Percentiles rank a stretch among this genome's conserved stretches.
phyloP scores from a whole-genome alignment of 257 asterid species.

The Ehretia macrophylla region DNA sequence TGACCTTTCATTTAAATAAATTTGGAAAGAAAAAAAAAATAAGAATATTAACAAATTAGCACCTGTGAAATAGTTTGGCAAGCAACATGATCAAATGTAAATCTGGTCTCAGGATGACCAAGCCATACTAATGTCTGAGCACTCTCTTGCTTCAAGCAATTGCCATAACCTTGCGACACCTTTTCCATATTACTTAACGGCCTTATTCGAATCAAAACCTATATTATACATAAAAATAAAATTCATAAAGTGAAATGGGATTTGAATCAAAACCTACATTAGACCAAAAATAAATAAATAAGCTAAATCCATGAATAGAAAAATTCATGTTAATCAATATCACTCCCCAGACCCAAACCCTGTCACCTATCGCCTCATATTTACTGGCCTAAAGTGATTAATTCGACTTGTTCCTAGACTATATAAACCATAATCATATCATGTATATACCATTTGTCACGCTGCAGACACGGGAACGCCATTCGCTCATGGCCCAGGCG shows the following conservation, averaged over 20 bases:
- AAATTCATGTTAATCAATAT: too few species aligned
- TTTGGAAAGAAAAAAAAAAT: not conserved
- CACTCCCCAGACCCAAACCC: too few species aligned
- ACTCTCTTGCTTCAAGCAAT: conserved; percentile 77
- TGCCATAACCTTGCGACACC: conserved; percentile 61
- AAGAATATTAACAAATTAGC: not conserved
- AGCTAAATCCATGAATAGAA: too few species aligned
- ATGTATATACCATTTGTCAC: too few species aligned
- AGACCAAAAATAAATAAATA: too few species aligned
- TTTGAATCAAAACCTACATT: too few species aligned
- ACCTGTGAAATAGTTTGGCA: conserved; percentile 84
- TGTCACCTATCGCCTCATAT: too few species aligned
- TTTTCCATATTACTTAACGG: conserved; percentile 58
- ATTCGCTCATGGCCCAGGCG: too few species aligned
- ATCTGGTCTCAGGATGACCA: conserved; percentile 76
- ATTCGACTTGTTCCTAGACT: too few species aligned
- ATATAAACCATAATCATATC: too few species aligned
- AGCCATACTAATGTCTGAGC: conserved; percentile 59
- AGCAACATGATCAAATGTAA: conserved; percentile 81
- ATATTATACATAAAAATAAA: not conserved
- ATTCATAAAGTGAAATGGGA: not conserved
- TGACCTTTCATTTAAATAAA: not conserved
- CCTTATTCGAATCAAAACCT: conserved; percentile 81
- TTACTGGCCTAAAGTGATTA: too few species aligned
- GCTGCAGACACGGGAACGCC: too few species aligned